Evolutionary conservation across 306 rosid species (phyloP).

Genomic region (Oemleria cerasiformis): DNA sequence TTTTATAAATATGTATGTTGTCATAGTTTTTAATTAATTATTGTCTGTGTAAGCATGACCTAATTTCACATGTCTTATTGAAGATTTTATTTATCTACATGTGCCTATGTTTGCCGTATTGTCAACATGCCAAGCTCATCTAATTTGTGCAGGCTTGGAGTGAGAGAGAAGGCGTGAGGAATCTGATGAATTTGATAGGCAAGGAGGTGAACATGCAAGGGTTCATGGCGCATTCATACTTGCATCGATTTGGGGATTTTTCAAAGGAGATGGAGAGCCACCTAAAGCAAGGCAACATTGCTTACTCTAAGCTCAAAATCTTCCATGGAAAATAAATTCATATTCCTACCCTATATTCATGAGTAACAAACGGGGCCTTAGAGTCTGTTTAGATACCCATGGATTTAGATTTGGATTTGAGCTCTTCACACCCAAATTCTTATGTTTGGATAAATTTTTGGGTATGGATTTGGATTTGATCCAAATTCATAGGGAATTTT

Average conservation of each 20-base stretch:
- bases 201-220: slow-evolving; percentile 65
- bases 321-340: no score
- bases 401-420: no score
- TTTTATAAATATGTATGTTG: no score
- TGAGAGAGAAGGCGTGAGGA: slow-evolving; percentile 58
- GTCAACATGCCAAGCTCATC: not conserved
- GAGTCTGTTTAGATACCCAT: no score
- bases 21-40: no score
- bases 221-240: slow-evolving; percentile 40
- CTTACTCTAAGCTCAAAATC: slow-evolving; percentile 36
- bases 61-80: not conserved
- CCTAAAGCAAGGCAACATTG: slow-evolving; percentile 47
- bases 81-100: not conserved
- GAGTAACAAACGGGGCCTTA: no score
- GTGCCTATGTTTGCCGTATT: not conserved
- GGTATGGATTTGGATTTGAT: no score
- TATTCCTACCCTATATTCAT: no score
- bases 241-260: slow-evolving; percentile 55
- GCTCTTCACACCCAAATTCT: no score
- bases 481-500: no score
- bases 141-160: slow-evolving; percentile 48
- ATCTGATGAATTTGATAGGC: slow-evolving; percentile 60
- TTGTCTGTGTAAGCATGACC: no score
- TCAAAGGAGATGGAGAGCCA: slow-evolving; percentile 49
- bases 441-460: no score